Evolutionary conservation across 169 alveolate species (phyloP).

Genomic region (Cryptosporidium bovis): DNA sequence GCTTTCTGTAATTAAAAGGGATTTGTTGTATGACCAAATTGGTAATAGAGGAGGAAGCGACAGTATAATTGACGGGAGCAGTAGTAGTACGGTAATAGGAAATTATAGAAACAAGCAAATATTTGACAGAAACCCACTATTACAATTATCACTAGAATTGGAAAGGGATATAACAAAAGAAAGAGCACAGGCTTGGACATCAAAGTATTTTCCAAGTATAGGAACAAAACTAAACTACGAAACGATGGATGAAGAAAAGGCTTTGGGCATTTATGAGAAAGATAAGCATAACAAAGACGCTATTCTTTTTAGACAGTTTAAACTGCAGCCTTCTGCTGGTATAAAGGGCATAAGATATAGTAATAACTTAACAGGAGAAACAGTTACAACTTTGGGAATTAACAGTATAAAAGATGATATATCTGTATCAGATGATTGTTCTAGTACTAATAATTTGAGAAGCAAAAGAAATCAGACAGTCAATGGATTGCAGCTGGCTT

Average conservation of each 20-base stretch:
- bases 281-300: slow-evolving; percentile 27
- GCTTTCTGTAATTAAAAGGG: slow-evolving; percentile 27
- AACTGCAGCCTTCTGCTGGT: slow-evolving; percentile 44
- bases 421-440: slow-evolving; percentile 13
- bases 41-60: not conserved
- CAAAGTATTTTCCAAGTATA: slow-evolving; percentile 58
- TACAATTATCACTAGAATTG: slow-evolving; percentile 35
- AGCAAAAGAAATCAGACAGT: slow-evolving; percentile 6
- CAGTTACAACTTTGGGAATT: not conserved
- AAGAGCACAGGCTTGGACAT: slow-evolving; percentile 57
- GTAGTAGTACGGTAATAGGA: not conserved
- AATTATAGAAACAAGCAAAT: slow-evolving; percentile 35
- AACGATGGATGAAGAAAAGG: slow-evolving; percentile 46
- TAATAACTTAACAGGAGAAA: not conserved
- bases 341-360: slow-evolving; percentile 42
- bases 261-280: slow-evolving; percentile 28
- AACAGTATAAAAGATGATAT: not conserved
- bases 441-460: slow-evolving; percentile 1
- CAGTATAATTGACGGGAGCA: not conserved
- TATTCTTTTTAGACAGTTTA: slow-evolving; percentile 40
- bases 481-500: not conserved
- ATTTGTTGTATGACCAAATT: slow-evolving; percentile 6
- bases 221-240: slow-evolving; percentile 53
- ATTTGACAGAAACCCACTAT: slow-evolving; percentile 63
- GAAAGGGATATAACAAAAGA: slow-evolving; percentile 16